Percentiles rank a stretch among this genome's conserved stretches.
Evolutionary conservation across 192 early-diverging fungal species (phyloP).

Genomic region (Geranomyces variabilis): DNA sequence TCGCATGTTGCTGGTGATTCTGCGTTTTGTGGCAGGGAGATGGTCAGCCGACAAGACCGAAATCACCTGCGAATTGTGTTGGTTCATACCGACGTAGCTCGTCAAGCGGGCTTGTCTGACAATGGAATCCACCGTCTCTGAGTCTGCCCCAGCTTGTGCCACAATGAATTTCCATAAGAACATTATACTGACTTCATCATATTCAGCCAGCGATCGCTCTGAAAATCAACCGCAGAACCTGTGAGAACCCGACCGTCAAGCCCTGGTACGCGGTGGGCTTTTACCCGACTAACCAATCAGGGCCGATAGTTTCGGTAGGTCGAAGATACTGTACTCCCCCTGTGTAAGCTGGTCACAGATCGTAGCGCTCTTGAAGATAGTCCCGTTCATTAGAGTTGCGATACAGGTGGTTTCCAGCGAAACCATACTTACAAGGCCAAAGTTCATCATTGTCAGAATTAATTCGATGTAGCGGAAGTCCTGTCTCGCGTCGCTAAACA

Average conservation of each 20-base stretch:
- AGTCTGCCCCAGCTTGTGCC: constrained; percentile 6
- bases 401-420: background rate
- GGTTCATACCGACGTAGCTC: too few relatives aligned
- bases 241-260: background rate
- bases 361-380: background rate
- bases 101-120: too few relatives aligned
- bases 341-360: background rate
- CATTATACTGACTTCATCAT: constrained; percentile 15
- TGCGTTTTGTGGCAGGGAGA: too few relatives aligned
- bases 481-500: too few relatives aligned
- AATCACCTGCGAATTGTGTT: too few relatives aligned
- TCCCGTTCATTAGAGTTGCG: background rate
- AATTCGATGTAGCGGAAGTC: too few relatives aligned
- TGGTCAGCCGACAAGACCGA: too few relatives aligned
- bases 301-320: background rate
- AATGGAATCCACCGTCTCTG: background rate
- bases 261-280: background rate
- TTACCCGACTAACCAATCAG: background rate
- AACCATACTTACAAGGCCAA: too few relatives aligned
- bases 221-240: background rate
- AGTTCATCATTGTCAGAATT: too few relatives aligned
- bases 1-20: too few relatives aligned
- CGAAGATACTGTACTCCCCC: background rate
- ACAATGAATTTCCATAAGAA: constrained; percentile 24
- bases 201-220: constrained; percentile 3